phyloP scores from a whole-genome alignment of 495 filamentous ascomycete species.

The Hypoxylon rickii region DNA sequence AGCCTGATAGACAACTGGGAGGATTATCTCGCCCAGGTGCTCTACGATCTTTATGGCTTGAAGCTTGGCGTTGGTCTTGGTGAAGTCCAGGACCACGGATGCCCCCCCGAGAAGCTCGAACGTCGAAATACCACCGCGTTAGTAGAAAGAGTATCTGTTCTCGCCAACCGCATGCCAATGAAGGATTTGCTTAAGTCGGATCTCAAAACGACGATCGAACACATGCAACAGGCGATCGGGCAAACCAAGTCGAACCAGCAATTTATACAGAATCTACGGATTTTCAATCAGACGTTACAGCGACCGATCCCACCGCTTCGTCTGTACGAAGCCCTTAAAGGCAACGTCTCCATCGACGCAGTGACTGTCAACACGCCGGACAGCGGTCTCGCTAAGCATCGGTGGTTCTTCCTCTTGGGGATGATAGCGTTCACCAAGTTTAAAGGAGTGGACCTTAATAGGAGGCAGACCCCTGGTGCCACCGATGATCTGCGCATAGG shows the following conservation, averaged over 20 bases:
- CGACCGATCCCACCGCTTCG: conserved; percentile 81
- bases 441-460: conserved; percentile 69
- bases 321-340: conserved; percentile 76
- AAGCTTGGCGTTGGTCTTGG: conserved; percentile 72
- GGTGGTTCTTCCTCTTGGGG: conserved; percentile 92
- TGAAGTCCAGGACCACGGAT: conserved; percentile 75
- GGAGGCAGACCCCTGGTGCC: conserved; percentile 73
- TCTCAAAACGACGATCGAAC: conserved; percentile 83
- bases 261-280: conserved; percentile 72
- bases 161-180: conserved; percentile 82
- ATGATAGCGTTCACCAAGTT: conserved; percentile 88
- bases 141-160: conserved; percentile 77
- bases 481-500: conserved; percentile 88
- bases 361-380: conserved; percentile 56
- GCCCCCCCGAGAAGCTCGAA: conserved; percentile 74
- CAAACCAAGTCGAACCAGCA: conserved; percentile 67
- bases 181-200: conserved; percentile 91
- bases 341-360: conserved; percentile 66
- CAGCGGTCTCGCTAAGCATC: conserved; percentile 70
- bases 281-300: conserved; percentile 76
- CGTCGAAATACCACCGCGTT: conserved; percentile 74
- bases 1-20: conserved; percentile 71
- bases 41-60: conserved; percentile 87
- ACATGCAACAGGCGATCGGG: conserved; percentile 72
- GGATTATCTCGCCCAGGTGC: conserved; percentile 78